A percentile compares a stretch with the other conserved stretches of the same genome.
Evolutionary conservation across 345 rosid genomes (phyloP).

Genomic region (Moricandia arvensis): DNA sequence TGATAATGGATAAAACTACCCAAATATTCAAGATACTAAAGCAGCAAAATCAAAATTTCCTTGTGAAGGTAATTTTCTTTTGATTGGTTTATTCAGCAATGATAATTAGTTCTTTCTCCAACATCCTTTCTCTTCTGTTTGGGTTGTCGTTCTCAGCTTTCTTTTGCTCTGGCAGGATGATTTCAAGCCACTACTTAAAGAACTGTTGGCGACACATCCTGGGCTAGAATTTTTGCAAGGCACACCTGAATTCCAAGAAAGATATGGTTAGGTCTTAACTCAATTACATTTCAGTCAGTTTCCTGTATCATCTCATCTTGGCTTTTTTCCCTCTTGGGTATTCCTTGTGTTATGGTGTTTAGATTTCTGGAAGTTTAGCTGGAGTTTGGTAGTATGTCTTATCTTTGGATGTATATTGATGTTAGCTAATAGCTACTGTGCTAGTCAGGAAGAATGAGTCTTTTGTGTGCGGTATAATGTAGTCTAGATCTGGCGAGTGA

Average conservation of each 20-base stretch:
- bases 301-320: slow-evolving; percentile 1
- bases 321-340: neutral
- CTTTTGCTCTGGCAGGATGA: slow-evolving; percentile 61
- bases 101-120: neutral
- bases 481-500: neutral
- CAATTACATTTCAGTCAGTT: neutral
- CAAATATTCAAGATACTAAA: slow-evolving; percentile 75
- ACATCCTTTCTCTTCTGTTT: neutral
- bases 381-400: neutral
- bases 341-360: neutral
- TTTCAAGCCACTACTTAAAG: slow-evolving; percentile 84
- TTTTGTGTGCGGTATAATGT: neutral
- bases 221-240: slow-evolving; percentile 93
- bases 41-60: slow-evolving; percentile 68
- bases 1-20: slow-evolving; percentile 76
- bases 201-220: slow-evolving; percentile 90
- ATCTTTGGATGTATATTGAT: neutral
- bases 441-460: slow-evolving; percentile 4
- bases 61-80: slow-evolving; percentile 59
- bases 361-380: neutral
- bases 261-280: slow-evolving; percentile 72
- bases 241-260: slow-evolving; percentile 99
- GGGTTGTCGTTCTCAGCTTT: slow-evolving; percentile 8
- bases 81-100: neutral
- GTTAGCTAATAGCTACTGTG: slow-evolving; percentile 5